Percentiles rank a stretch among this genome's conserved stretches.
Conservation (phyloP, 2,329 filamentous ascomycete species). For the Trichoderma sp. region DNA sequence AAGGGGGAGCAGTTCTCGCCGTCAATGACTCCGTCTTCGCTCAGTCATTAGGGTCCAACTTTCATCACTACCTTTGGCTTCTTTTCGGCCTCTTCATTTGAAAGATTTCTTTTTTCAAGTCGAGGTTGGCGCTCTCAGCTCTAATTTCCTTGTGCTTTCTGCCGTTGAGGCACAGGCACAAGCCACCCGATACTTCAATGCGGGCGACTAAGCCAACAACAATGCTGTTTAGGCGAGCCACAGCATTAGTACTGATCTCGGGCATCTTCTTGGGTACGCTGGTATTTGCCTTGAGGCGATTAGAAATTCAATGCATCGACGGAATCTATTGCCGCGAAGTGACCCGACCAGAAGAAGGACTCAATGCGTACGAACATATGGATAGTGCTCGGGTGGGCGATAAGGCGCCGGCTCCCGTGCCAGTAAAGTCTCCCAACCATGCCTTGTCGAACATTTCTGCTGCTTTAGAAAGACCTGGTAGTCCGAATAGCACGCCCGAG, state of each 20-base stretch:
- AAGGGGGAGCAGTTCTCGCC: background rate
- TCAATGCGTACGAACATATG: background rate
- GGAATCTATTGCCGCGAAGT: background rate
- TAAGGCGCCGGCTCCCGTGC: no score
- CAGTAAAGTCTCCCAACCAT: background rate
- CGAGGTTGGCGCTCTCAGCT: background rate
- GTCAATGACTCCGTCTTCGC: background rate
- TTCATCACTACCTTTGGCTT: background rate
- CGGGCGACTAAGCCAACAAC: constrained; percentile 20
- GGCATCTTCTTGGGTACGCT: constrained; percentile 32
- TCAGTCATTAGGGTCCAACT: background rate
- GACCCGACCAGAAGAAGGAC: background rate
- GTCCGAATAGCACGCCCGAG: constrained; percentile 8
- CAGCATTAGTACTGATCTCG: constrained; percentile 29
- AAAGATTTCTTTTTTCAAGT: background rate
- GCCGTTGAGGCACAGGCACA: background rate
- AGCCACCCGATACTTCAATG: background rate
- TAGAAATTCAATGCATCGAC: constrained; percentile 29
- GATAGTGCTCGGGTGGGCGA: background rate
- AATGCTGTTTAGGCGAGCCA: constrained; percentile 32
- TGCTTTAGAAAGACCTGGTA: background rate
- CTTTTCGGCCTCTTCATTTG: background rate
- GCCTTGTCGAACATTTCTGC: background rate
- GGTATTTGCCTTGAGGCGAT: constrained; percentile 33
- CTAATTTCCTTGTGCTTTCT: background rate